These are phyloP conservation scores for Fusarium staphyleae DNA, from an alignment of 2,329 filamentous ascomycete species.

Conservation along the genomic window DNA sequence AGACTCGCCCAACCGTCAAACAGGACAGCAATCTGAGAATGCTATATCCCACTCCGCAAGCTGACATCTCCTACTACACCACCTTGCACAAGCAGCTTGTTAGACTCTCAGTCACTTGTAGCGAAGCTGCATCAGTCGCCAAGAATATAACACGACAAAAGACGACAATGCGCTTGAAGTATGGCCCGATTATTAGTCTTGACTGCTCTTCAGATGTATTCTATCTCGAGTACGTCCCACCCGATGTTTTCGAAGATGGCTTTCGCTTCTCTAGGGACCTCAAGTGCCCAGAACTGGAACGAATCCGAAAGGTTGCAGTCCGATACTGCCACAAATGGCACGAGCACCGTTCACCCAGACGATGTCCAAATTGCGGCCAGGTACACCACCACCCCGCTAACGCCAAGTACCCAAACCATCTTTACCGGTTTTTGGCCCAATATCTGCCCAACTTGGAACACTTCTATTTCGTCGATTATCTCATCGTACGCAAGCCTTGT, in stretches of 20 bases:
- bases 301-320: constrained; percentile 51
- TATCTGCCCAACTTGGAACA: constrained; percentile 52
- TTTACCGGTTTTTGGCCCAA: constrained; percentile 54
- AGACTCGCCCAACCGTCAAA: constrained; percentile 27
- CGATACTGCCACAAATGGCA: constrained; percentile 54
- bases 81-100: constrained; percentile 41
- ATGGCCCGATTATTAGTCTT: constrained; percentile 43
- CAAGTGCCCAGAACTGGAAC: constrained; percentile 41
- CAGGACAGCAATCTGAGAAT: constrained; percentile 36
- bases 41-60: constrained; percentile 39
- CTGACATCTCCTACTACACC: constrained; percentile 47
- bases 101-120: constrained; percentile 40
- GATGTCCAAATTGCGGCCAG: constrained; percentile 47
- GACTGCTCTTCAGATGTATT: constrained; percentile 43
- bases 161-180: constrained; percentile 36
- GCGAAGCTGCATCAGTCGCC: constrained; percentile 37
- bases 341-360: constrained; percentile 31
- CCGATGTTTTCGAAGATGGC: constrained; percentile 38
- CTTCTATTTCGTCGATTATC: constrained; percentile 55
- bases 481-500: constrained; percentile 45
- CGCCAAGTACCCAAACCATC: constrained; percentile 48
- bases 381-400: constrained; percentile 39
- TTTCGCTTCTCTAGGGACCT: constrained; percentile 40
- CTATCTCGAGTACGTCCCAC: constrained; percentile 47
- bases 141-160: constrained; percentile 31